A percentile compares a stretch with the other conserved stretches of the same genome.
phyloP scores from a whole-genome alignment of 768 basidiomycete genomes.

The Clavulina sp. region DNA sequence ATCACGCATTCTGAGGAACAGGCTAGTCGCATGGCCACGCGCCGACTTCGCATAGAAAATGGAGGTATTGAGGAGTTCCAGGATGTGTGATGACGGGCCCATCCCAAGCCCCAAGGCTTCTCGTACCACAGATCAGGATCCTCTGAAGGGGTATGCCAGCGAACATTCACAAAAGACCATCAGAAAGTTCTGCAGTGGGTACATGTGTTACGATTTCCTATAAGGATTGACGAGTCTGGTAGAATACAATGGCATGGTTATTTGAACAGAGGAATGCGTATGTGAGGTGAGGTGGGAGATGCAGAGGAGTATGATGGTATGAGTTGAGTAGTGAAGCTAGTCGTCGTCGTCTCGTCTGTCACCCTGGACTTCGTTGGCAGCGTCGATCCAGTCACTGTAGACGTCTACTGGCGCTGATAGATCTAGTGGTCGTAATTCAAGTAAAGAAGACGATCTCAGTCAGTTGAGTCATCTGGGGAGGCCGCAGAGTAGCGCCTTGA shows the following conservation, averaged over 20 bases:
- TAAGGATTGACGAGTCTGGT: too few species aligned
- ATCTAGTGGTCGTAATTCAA: slow-evolving; percentile 30
- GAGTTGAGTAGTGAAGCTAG: not conserved
- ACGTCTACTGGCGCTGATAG: slow-evolving; percentile 78
- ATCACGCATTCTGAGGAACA: slow-evolving; percentile 80
- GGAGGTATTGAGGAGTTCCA: not conserved
- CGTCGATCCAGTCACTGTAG: slow-evolving; percentile 69
- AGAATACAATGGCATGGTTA: too few species aligned
- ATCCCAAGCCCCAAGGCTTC: too few species aligned
- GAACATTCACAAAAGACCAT: too few species aligned
- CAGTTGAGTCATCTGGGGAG: not conserved
- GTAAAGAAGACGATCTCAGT: not conserved
- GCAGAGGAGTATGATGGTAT: not conserved
- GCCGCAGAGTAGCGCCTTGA: slow-evolving; percentile 8
- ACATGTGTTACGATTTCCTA: too few species aligned
- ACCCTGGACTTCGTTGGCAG: slow-evolving; percentile 6
- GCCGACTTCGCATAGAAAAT: not conserved
- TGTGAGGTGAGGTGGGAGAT: too few species aligned
- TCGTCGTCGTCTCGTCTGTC: not conserved
- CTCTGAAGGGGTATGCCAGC: too few species aligned
- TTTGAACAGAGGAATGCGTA: too few species aligned
- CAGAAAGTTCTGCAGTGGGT: too few species aligned
- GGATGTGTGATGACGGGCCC: too few species aligned
- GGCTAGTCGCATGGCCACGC: slow-evolving; percentile 37
- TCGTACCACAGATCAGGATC: too few species aligned